Percentiles rank a stretch among this genome's conserved stretches.
Conservation (phyloP, 208 protist genomes). For the Sergeia podlipaevii region DNA sequence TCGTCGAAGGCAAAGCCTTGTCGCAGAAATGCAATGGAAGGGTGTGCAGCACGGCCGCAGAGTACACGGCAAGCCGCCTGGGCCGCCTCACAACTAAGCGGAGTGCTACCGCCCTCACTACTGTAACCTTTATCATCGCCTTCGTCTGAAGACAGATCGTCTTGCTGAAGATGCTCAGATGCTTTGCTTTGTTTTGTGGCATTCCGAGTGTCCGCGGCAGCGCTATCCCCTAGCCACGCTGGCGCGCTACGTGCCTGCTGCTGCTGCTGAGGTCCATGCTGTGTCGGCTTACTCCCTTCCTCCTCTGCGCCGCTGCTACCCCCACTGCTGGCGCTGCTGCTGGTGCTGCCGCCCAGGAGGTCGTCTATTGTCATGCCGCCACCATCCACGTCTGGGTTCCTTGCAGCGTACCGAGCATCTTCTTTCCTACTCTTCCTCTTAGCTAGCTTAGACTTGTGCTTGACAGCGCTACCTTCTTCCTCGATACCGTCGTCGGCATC, state of each 20-base stretch:
- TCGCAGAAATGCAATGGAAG: slow-evolving; percentile 31
- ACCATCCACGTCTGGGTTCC: neutral
- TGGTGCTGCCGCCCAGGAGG: slow-evolving; percentile 29
- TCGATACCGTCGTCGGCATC: slow-evolving; percentile 2
- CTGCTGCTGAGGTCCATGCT: too few relatives aligned
- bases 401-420: neutral
- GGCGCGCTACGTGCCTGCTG: slow-evolving; percentile 5
- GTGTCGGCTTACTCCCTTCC: too few relatives aligned
- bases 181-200: neutral
- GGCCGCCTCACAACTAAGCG: slow-evolving; percentile 18
- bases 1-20: slow-evolving; percentile 75
- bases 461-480: neutral
- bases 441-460: neutral
- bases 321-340: slow-evolving; percentile 5
- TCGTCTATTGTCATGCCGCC: slow-evolving; percentile 36
- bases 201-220: slow-evolving; percentile 3
- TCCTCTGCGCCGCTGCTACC: neutral
- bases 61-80: slow-evolving; percentile 38
- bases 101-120: slow-evolving; percentile 9
- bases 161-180: neutral
- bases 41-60: slow-evolving; percentile 18
- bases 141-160: slow-evolving; percentile 1
- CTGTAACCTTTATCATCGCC: slow-evolving; percentile 2
- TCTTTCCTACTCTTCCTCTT: slow-evolving; percentile 2
- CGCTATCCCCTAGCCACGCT: too few relatives aligned